These are phyloP conservation scores for Vitis riparia DNA, from an alignment of 164 flowering plant genomes.

Conservation along the genomic window DNA sequence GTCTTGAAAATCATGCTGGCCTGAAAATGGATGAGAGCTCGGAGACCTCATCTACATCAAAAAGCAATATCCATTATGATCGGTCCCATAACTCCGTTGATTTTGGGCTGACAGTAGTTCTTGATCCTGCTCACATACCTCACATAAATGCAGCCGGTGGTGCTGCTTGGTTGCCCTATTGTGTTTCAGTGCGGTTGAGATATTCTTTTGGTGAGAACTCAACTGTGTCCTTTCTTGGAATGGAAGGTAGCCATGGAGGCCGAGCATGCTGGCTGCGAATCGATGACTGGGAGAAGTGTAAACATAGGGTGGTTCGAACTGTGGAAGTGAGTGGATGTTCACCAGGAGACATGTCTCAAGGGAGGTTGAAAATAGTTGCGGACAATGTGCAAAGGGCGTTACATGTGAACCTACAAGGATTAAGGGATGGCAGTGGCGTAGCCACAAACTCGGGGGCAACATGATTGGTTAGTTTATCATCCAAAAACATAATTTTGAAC, in stretches of 20 bases:
- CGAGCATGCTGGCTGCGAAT: slow-evolving; percentile 76
- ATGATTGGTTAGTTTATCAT: slow-evolving; percentile 15
- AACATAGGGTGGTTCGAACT: slow-evolving; percentile 72
- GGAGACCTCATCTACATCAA: slow-evolving; percentile 52
- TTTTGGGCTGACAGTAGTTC: slow-evolving; percentile 89
- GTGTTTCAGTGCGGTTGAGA: slow-evolving; percentile 88
- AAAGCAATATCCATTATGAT: slow-evolving; percentile 91
- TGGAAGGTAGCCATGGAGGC: slow-evolving; percentile 99
- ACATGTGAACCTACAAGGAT: slow-evolving; percentile 62
- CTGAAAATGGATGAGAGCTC: slow-evolving; percentile 38
- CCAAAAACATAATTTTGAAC: no score
- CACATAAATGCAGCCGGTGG: slow-evolving; percentile 95
- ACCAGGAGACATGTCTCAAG: slow-evolving; percentile 62
- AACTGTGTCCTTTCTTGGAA: slow-evolving; percentile 68
- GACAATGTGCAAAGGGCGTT: slow-evolving; percentile 75
- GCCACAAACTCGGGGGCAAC: slow-evolving; percentile 41
- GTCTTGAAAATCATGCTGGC: slow-evolving; percentile 90
- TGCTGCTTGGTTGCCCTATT: slow-evolving; percentile 98
- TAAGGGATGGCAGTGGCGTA: slow-evolving; percentile 53
- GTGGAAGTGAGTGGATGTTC: slow-evolving; percentile 62
- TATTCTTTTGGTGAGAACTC: slow-evolving; percentile 80
- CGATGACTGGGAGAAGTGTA: slow-evolving; percentile 94
- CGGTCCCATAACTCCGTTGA: slow-evolving; percentile 80
- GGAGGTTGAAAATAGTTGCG: slow-evolving; percentile 79
- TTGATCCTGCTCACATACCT: slow-evolving; percentile 89